These are phyloP conservation scores for Penicillium verrucosum DNA, from an alignment of 2,329 filamentous ascomycete species.

Conservation along the genomic window DNA sequence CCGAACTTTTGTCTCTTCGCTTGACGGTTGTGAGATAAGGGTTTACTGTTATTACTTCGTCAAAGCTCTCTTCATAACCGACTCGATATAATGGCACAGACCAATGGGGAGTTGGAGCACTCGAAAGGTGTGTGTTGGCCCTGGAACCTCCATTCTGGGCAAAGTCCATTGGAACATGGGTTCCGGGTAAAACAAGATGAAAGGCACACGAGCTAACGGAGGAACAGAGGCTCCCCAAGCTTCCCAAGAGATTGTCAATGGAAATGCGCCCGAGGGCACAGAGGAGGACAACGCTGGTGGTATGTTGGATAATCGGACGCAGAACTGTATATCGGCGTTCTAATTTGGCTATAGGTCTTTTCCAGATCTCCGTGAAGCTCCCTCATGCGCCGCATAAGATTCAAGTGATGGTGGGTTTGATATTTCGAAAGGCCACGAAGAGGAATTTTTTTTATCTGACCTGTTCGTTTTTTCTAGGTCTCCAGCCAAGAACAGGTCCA, in stretches of 20 bases:
- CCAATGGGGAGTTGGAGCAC: constrained; percentile 40
- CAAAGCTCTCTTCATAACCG: constrained; percentile 15
- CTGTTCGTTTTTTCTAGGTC: constrained; percentile 54
- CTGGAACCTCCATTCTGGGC: constrained; percentile 6
- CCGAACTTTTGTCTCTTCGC: constrained; percentile 17
- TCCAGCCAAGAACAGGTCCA: constrained; percentile 94
- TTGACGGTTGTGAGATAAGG: constrained; percentile 22
- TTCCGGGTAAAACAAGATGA: constrained; percentile 1
- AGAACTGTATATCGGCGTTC: constrained; percentile 4
- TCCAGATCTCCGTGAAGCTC: constrained; percentile 73
- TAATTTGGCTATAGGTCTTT: constrained; percentile 48
- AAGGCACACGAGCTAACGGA: constrained; percentile 10
- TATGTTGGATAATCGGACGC: constrained; percentile 20
- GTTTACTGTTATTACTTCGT: constrained; percentile 18
- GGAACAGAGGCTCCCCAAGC: constrained; percentile 31
- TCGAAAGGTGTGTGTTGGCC: constrained; percentile 34
- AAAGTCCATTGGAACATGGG: constrained; percentile 9
- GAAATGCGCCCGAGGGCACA: constrained; percentile 32
- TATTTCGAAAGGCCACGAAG: constrained; percentile 6
- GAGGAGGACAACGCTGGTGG: constrained; percentile 39
- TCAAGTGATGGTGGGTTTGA: constrained; percentile 72
- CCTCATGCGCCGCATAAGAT: constrained; percentile 77
- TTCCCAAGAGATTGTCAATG: constrained; percentile 34
- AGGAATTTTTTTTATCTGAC: constrained; percentile 21
- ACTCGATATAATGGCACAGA: constrained; percentile 37